phyloP scores from a whole-genome alignment of 179 eudicot genomes.

The Actinidia polygama region DNA sequence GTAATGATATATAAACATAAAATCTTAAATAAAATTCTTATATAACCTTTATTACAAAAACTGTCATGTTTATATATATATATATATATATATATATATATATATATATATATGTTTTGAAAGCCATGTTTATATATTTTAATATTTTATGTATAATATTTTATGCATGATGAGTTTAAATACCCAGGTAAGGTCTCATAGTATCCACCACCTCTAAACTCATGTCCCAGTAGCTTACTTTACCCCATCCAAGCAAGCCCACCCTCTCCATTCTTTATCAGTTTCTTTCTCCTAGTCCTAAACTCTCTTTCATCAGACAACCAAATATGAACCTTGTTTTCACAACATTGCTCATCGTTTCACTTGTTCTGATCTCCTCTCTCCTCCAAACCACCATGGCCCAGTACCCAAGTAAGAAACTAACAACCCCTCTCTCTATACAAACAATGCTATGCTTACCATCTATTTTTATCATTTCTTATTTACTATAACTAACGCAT shows the following conservation, averaged over 20 bases:
- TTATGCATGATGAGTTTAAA: background rate
- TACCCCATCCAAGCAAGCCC: background rate
- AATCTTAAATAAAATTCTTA: background rate
- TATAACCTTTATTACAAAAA: background rate
- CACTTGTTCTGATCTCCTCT: conserved; percentile 23
- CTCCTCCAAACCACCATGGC: conserved; percentile 24
- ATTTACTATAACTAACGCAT: no score
- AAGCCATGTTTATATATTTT: no score
- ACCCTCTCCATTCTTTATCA: no score
- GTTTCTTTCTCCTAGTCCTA: no score
- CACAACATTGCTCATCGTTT: conserved; percentile 26
- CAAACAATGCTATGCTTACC: no score
- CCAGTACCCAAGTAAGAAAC: conserved; percentile 10
- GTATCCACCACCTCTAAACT: background rate
- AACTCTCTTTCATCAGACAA: background rate
- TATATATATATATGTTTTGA: no score
- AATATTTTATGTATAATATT: background rate
- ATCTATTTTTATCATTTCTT: no score
- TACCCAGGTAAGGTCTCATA: background rate
- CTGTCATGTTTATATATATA: background rate
- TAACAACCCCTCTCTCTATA: conserved; percentile 5
- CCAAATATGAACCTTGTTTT: conserved; percentile 36
- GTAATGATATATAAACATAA: background rate
- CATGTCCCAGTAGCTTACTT: no score
- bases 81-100: no score